Conservation (phyloP, 345 rosid species). For the Linum lewisii region DNA sequence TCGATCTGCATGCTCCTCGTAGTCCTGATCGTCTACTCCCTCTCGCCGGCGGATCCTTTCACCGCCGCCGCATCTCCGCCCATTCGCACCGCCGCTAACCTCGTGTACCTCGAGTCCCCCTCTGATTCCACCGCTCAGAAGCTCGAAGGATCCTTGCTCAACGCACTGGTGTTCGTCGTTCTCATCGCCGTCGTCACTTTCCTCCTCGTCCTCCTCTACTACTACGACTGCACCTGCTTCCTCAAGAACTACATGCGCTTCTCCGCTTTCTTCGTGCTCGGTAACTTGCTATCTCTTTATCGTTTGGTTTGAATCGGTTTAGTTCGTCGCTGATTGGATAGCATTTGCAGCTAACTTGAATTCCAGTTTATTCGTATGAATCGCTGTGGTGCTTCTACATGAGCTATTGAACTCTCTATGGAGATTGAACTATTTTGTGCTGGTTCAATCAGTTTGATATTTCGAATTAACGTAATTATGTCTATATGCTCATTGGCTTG, state of each 20-base stretch:
- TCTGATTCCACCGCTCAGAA: conserved; percentile 66
- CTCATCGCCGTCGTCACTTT: conserved; percentile 73
- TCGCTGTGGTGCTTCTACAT: too few species aligned
- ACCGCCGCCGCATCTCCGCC: conserved; percentile 33
- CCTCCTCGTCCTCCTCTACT: conserved; percentile 73
- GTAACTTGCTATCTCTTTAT: conserved; percentile 14
- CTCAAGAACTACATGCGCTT: conserved; percentile 93
- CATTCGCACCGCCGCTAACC: conserved; percentile 90
- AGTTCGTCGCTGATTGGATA: neutral
- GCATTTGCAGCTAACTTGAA: too few species aligned
- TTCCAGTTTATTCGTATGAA: too few species aligned
- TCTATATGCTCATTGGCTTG: too few species aligned
- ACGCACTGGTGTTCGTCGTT: conserved; percentile 77
- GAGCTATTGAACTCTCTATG: too few species aligned
- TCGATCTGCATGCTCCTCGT: conserved; percentile 92
- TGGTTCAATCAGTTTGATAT: too few species aligned
- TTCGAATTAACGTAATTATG: too few species aligned
- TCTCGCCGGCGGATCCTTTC: conserved; percentile 52
- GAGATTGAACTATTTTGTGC: too few species aligned
- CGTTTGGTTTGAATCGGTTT: neutral
- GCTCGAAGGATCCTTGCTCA: conserved; percentile 78
- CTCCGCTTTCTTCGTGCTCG: conserved; percentile 78
- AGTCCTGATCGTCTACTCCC: conserved; percentile 81
- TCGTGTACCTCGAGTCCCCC: conserved; percentile 79
- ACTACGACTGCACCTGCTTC: conserved; percentile 83